Base-by-base conservation (phyloP, 768 basidiomycete genomes). In the Psilocybe tampanensis region DNA sequence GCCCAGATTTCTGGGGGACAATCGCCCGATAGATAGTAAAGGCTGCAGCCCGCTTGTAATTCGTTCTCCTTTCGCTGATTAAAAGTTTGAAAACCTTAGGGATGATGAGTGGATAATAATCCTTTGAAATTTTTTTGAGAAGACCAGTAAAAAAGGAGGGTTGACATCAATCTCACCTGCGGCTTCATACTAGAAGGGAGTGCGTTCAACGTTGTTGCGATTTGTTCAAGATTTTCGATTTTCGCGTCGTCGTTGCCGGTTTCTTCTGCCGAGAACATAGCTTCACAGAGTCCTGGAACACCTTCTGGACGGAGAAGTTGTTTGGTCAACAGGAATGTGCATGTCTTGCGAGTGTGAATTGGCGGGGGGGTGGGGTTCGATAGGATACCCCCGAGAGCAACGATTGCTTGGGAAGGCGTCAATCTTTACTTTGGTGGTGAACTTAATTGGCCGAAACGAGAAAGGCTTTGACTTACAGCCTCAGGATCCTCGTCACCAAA, bases 261-360 rank as follows among this genome's bases (percentile, higher is more conserved):
- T 18, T 85, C 83, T 33, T 81, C 81, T 42, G 86, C 87, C 1
- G 86, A 84, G 52, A 94, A 86, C 1, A 92, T 74, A 9, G 89
- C 88, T 9, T 79, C 76, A 60, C 83, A 86, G 18, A 94, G 77
- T 0, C 89, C 90, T 24, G 75, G 77, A 1, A 94, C 77, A 1
- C 93, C 93, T 21, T 85, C 81, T 0, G 85, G 82, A 19, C 89
- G 84, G 19, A 90, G 71, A 9, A 94, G 70, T 66, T 92, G 90
- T 55, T 81, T 79, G 61, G 85, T 87, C 22, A 94, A 80, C 29
- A 92, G 73, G n/a, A 77, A 76, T 0, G 81, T 75, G 60, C 85
- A 89, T 26, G 84, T 63, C 64, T 80, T 88, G 39, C 80, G 80
- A 32, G 84, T 80, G 64, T 90, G 82, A 15, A 70, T 55, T 3